These are phyloP conservation scores for Penstemon eatonii DNA, from an alignment of 257 asterid species.

Conservation along the genomic window DNA sequence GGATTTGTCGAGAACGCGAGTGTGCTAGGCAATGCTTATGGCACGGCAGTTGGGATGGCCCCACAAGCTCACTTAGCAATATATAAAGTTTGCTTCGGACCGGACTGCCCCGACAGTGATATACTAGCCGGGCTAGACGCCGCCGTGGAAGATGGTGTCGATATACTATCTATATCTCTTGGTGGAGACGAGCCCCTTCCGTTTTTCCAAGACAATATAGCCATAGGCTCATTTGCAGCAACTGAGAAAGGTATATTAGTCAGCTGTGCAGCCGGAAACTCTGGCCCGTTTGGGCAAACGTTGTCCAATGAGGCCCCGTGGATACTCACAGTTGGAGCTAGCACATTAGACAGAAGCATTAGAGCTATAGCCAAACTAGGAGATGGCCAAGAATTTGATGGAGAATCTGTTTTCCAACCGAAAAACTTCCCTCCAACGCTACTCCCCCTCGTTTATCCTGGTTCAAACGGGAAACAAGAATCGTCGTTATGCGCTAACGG, in stretches of 20 bases:
- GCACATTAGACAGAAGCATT: slow-evolving; percentile 33
- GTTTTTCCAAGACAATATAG: slow-evolving; percentile 18
- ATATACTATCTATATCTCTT: slow-evolving; percentile 35
- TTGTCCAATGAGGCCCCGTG: slow-evolving; percentile 32
- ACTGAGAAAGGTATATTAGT: slow-evolving; percentile 31
- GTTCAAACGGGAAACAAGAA: slow-evolving; percentile 12
- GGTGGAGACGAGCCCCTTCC: background rate
- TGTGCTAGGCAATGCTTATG: slow-evolving; percentile 25
- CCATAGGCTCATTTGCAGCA: slow-evolving; percentile 32
- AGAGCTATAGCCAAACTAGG: slow-evolving; percentile 26
- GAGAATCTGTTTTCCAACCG: slow-evolving; percentile 33
- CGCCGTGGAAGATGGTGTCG: slow-evolving; percentile 36
- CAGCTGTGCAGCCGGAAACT: slow-evolving; percentile 37
- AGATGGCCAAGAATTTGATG: slow-evolving; percentile 19
- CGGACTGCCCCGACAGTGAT: slow-evolving; percentile 23
- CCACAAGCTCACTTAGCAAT: slow-evolving; percentile 37
- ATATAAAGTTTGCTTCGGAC: slow-evolving; percentile 33
- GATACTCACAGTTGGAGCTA: slow-evolving; percentile 39
- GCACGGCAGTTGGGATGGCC: slow-evolving; percentile 34
- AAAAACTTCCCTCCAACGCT: slow-evolving; percentile 12
- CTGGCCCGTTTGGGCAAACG: slow-evolving; percentile 15
- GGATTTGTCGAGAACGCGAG: slow-evolving; percentile 22
- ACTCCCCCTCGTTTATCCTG: slow-evolving; percentile 31
- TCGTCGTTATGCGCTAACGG: slow-evolving; percentile 23
- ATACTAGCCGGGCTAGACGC: slow-evolving; percentile 35